These are phyloP conservation scores for Solanum tarijense DNA, from an alignment of 257 asterid species.

Conservation along the genomic window DNA sequence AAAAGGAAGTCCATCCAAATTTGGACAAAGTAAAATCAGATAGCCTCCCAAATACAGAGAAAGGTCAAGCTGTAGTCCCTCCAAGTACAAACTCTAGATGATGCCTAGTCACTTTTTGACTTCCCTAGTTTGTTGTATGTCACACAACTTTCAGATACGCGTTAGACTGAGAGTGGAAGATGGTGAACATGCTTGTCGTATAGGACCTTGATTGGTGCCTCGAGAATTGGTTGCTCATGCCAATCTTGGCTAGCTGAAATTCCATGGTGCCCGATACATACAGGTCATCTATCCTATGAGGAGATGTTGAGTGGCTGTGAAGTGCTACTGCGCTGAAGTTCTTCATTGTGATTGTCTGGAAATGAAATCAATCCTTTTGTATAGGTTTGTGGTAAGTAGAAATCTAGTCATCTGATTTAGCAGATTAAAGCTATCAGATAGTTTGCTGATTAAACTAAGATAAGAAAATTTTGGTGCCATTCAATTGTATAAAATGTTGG, in stretches of 20 bases:
- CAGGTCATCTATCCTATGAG: slow-evolving; percentile 2
- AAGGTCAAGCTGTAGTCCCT: slow-evolving; percentile 31
- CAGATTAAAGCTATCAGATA: not conserved
- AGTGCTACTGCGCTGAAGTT: slow-evolving; percentile 2
- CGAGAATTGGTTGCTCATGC: not conserved
- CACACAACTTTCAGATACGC: not conserved
- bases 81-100: slow-evolving; percentile 60
- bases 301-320: slow-evolving; percentile 1
- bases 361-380: not conserved
- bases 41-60: slow-evolving; percentile 41
- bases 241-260: not conserved
- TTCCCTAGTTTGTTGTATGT: not conserved
- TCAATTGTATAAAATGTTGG: slow-evolving; percentile 1
- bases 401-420: not conserved
- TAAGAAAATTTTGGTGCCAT: not conserved
- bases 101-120: slow-evolving; percentile 8
- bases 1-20: slow-evolving; percentile 26
- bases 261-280: not conserved
- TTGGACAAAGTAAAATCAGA: slow-evolving; percentile 57
- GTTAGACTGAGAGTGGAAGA: not conserved
- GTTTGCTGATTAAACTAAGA: not conserved
- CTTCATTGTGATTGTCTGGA: not conserved
- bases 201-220: not conserved
- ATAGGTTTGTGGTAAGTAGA: not conserved
- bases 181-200: not conserved